Percentiles rank a stretch among this genome's conserved stretches.
These are phyloP conservation scores for Pestalotiopsis sp. DNA, from an alignment of 2,329 filamentous ascomycete genomes.

Conservation along the genomic window DNA sequence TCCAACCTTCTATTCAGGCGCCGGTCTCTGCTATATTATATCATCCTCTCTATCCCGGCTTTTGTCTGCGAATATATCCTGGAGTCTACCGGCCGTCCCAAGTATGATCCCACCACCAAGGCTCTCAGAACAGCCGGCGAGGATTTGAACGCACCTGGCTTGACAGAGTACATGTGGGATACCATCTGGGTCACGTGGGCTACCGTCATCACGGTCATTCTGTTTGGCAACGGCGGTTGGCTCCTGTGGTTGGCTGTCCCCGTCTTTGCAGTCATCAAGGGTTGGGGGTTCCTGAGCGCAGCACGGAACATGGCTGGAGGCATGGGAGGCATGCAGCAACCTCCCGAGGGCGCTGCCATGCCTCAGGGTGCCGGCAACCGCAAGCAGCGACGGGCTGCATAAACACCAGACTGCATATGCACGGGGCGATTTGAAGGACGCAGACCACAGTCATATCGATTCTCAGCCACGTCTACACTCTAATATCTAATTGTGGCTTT, in stretches of 20 bases:
- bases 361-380: conserved; percentile 50
- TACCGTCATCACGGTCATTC: conserved; percentile 68
- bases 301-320: conserved; percentile 54
- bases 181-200: conserved; percentile 93
- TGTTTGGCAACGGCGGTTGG: conserved; percentile 80
- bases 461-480: conserved; percentile 18
- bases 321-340: conserved; percentile 46
- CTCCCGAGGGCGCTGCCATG: conserved; percentile 31
- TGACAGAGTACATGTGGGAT: conserved; percentile 99
- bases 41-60: conserved; percentile 72
- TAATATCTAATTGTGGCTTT: conserved; percentile 32
- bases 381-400: conserved; percentile 57
- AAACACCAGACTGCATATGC: conserved; percentile 17
- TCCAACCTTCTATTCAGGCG: conserved; percentile 68
- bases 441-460: neutral
- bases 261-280: conserved; percentile 58
- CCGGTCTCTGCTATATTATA: conserved; percentile 69
- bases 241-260: conserved; percentile 58
- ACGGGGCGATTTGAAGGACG: neutral
- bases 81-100: conserved; percentile 81
- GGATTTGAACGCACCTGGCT: conserved; percentile 81
- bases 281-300: conserved; percentile 54
- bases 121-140: conserved; percentile 80
- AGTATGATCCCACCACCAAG: conserved; percentile 63
- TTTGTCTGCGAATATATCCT: conserved; percentile 83